Evolutionary conservation across 2,329 filamentous ascomycete genomes (phyloP), one percentile per base, ranked within the genome.

Genomic region (Aspergillus latus): DNA sequence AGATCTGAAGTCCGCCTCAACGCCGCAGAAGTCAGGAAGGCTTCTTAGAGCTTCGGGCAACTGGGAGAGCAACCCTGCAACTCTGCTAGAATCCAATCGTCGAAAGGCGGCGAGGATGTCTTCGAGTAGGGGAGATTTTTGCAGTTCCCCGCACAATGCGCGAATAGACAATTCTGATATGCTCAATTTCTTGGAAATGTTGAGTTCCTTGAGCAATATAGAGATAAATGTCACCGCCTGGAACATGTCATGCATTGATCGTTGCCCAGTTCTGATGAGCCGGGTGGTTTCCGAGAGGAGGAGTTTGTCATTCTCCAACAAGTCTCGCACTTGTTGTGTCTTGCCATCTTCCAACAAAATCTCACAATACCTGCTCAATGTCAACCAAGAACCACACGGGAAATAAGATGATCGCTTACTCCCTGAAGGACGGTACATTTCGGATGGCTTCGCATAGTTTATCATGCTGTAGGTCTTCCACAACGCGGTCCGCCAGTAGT

Each of bases 351-450:
- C 75, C 1, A 83, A 57, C 10, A 76, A 58, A n/a, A 68, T 63
- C 59, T 82, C 72, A 48, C 70, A 76, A 58, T 72, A 66, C 51
- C 76, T 78, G 56, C 29, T 9, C 9, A 2, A 40, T 7, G 32
- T 70, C 59, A 69, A 65, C 40, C 1, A 43, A 28, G n/a, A 48
- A 16, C 11, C 4, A 42, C n/a, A 42, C 16, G 9, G 5, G 13
- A 3, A 39, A 13, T 13, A 28, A 29, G 5, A 13, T n/a, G 30
- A 43, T 3, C 13, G 43, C 68, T 60, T 60, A 80, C 76, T 64
- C 71, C 61, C 76, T 76, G 59, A 87, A 86, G 8, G 84, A 86
- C 2, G 79, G 76, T 5, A 84, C 62, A 59, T 82, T 84, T 26
- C 84, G 78, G 26, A 84, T 68, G 28, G 82, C 82, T 62, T 84